Conservation (phyloP, 2,329 filamentous ascomycete genomes). For the Fusarium buxicola region DNA sequence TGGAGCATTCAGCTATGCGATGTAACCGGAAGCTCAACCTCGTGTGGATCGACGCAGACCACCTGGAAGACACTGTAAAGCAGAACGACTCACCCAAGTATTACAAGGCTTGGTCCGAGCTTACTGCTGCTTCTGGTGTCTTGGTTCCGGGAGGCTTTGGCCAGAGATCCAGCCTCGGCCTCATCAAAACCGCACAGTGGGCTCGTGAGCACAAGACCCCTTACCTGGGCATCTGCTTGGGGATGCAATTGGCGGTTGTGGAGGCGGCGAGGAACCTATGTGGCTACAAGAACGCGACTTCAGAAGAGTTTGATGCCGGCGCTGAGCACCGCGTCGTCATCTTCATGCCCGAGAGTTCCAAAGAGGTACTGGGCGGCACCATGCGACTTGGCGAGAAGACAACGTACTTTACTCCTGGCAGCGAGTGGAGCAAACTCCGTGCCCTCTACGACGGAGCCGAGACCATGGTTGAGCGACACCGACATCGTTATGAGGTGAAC, state of each 20-base stretch:
- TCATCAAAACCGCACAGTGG: slow-evolving; percentile 87
- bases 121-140: slow-evolving; percentile 3
- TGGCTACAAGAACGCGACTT: slow-evolving; percentile 66
- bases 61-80: slow-evolving; percentile 77
- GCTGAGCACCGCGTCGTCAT: slow-evolving; percentile 78
- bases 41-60: slow-evolving; percentile 84
- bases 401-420: slow-evolving; percentile 78
- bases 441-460: slow-evolving; percentile 74
- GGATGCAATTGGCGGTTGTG: slow-evolving; percentile 92
- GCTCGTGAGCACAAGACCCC: slow-evolving; percentile 83
- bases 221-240: slow-evolving; percentile 89
- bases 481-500: slow-evolving; percentile 92
- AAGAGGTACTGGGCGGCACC: slow-evolving; percentile 74
- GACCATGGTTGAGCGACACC: slow-evolving; percentile 77
- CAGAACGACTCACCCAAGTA: slow-evolving; percentile 75
- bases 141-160: slow-evolving; percentile 83
- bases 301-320: slow-evolving; percentile 65
- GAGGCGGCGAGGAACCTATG: slow-evolving; percentile 84
- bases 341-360: slow-evolving; percentile 83
- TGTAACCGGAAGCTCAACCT: slow-evolving; percentile 83
- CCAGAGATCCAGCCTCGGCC: slow-evolving; percentile 74
- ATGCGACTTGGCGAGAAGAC: slow-evolving; percentile 86
- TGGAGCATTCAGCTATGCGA: slow-evolving; percentile 92
- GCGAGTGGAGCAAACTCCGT: slow-evolving; percentile 82
- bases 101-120: slow-evolving; percentile 70